phyloP scores from a whole-genome alignment of 371 early-diverging fungal species.

The Mucor piriformis region DNA sequence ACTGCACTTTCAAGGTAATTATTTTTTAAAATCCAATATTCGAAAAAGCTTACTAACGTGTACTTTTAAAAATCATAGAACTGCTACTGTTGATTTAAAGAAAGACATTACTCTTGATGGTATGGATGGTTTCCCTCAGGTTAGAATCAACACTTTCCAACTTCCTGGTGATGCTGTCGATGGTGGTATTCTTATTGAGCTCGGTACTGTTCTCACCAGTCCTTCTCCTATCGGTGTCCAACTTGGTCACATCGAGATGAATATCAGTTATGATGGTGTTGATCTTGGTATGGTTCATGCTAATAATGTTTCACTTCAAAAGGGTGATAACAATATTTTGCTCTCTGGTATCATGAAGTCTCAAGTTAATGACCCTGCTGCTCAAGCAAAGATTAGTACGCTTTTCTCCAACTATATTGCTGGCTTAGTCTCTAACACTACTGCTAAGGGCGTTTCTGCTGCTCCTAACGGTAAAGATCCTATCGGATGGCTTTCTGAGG shows the following conservation, averaged over 20 bases:
- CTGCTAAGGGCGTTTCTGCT: slow-evolving; percentile 60
- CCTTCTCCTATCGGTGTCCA: slow-evolving; percentile 66
- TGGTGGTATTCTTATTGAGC: slow-evolving; percentile 59
- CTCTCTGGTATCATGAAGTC: slow-evolving; percentile 57
- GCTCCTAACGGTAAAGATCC: slow-evolving; percentile 61
- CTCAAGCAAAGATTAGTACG: slow-evolving; percentile 41
- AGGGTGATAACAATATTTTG: slow-evolving; percentile 54
- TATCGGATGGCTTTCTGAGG: slow-evolving; percentile 61
- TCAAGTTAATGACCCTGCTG: slow-evolving; percentile 47
- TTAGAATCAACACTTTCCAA: slow-evolving; percentile 57
- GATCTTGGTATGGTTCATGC: slow-evolving; percentile 56
- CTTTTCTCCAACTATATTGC: slow-evolving; percentile 63
- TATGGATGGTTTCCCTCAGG: slow-evolving; percentile 60
- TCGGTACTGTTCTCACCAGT: slow-evolving; percentile 57
- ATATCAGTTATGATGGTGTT: slow-evolving; percentile 54
- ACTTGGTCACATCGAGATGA: slow-evolving; percentile 59
- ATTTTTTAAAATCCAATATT: slow-evolving; percentile 31
- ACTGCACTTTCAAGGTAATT: slow-evolving; percentile 48
- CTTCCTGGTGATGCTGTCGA: slow-evolving; percentile 61
- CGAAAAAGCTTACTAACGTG: slow-evolving; percentile 37
- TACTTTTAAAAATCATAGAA: slow-evolving; percentile 33
- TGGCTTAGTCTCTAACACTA: slow-evolving; percentile 51
- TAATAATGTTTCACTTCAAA: slow-evolving; percentile 44
- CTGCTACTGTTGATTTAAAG: slow-evolving; percentile 45
- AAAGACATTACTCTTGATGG: slow-evolving; percentile 48